A percentile compares a stretch with the other conserved stretches of the same genome.
These are phyloP conservation scores for Cetraspora pellucida DNA, from an alignment of 192 early-diverging fungal species.

Conservation along the genomic window DNA sequence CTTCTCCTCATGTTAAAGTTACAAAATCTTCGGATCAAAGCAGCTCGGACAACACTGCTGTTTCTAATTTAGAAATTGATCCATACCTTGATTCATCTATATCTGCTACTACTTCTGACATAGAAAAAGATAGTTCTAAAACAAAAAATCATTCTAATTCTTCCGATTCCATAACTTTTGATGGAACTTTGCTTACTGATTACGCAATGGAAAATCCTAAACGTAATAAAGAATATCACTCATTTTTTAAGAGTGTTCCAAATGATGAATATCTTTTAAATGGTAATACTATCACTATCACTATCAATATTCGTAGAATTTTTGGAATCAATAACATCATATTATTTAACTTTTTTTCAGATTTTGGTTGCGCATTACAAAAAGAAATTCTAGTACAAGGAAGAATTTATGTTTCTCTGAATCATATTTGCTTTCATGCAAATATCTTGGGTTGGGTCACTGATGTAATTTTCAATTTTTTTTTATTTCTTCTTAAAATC, in stretches of 20 bases:
- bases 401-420: slow-evolving; percentile 79
- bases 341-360: slow-evolving; percentile 37
- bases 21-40: too few relatives aligned
- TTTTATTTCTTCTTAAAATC: too few relatives aligned
- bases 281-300: slow-evolving; percentile 8
- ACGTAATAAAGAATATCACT: slow-evolving; percentile 45
- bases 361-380: slow-evolving; percentile 85
- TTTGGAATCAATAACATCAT: background rate
- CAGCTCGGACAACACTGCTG: too few relatives aligned
- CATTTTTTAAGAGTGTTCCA: slow-evolving; percentile 46
- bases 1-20: too few relatives aligned
- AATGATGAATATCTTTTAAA: slow-evolving; percentile 44
- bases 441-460: slow-evolving; percentile 93
- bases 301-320: background rate
- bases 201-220: slow-evolving; percentile 34
- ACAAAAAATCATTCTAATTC: background rate
- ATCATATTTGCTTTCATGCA: slow-evolving; percentile 80
- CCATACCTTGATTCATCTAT: too few relatives aligned
- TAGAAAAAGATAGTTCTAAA: background rate
- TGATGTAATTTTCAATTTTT: slow-evolving; percentile 48
- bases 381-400: slow-evolving; percentile 90
- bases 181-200: background rate
- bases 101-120: too few relatives aligned
- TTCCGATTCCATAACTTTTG: background rate
- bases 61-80: too few relatives aligned